Base-by-base conservation (phyloP, 108 stramenopile genomes). In the Mediolabrus comicus region DNA sequence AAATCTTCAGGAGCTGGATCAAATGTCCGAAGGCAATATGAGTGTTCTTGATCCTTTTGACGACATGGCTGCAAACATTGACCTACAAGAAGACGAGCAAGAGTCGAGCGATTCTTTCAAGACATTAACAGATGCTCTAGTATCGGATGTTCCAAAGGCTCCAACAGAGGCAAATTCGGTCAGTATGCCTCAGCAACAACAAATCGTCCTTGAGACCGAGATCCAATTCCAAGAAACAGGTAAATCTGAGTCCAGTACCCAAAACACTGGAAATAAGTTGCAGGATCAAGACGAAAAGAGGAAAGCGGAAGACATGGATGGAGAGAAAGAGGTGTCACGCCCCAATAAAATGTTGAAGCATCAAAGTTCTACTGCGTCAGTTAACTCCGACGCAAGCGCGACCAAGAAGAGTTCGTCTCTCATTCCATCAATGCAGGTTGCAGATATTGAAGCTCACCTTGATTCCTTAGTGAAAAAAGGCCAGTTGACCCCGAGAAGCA, bases 361-460 rank as follows among this genome's bases (percentile, higher is more conserved):
- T 59, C 17, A 49, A 1, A 22, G n/a, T 49, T 59, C 70, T 13
- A 41, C 72, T 12, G 59, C 32, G n/a, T 41, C 53, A 41, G 24
- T 27, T 31, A 54, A 61, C 26, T 65, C 59, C 14, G 62, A 55
- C 29, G 41, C 6, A 30, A 33, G 17, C 29, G 14, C 60, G 31
- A 38, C 24, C 8, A 51, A 70, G 39, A 62, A 28, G 13, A 51
- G 22, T 43, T 84, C 77, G 22, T 84, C 81, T 55, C 70, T 92
- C 53, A 64, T 83, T 3, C 55, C 85, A 24, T 82, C 89, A 0
- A 86, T 96, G 80, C 74, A 86, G 5, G 75, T 63, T 16, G 69
- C 75, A 53, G 88, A 72, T 25, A 88, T 95, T 22, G 83, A 91
- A 60, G 61, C 85, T 41, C 92, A 94, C 70, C 78, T 95, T 24